Percentiles rank a stretch among this genome's conserved stretches.
Evolutionary conservation across 805 yeast species (phyloP).

Genomic region (Wickerhamomyces chaumierensis): DNA sequence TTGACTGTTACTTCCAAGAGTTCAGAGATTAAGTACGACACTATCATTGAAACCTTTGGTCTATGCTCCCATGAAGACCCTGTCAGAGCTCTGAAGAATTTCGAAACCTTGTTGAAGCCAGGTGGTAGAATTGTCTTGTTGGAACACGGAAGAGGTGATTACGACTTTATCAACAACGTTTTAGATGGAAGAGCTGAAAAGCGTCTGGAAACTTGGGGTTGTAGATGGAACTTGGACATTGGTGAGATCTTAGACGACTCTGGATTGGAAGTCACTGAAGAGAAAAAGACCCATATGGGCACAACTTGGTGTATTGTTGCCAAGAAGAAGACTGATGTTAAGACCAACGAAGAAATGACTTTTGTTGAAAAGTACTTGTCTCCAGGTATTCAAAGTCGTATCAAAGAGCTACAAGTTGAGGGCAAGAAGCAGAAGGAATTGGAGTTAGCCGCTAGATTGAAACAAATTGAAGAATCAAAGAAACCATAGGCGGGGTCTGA

Average conservation of each 20-base stretch:
- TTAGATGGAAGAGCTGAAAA: conserved; percentile 75
- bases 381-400: conserved; percentile 22
- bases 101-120: conserved; percentile 65
- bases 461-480: conserved; percentile 2
- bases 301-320: conserved; percentile 83
- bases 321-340: conserved; percentile 59
- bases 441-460: conserved; percentile 1
- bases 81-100: conserved; percentile 63
- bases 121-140: conserved; percentile 80
- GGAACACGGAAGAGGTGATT: conserved; percentile 88
- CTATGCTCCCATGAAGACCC: conserved; percentile 95
- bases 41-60: conserved; percentile 90
- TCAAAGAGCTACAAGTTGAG: conserved; percentile 11
- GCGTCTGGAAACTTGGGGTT: conserved; percentile 88
- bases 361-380: conserved; percentile 39
- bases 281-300: conserved; percentile 77
- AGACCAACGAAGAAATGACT: conserved; percentile 33
- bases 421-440: conserved; percentile 1
- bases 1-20: conserved; percentile 16
- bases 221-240: conserved; percentile 94
- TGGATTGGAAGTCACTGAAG: conserved; percentile 73
- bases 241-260: conserved; percentile 77
- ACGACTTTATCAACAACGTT: conserved; percentile 64
- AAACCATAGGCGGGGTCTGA: conserved; percentile 1
- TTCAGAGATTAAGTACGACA: conserved; percentile 59